phyloP scores from a whole-genome alignment of 345 rosid species.

The Eucalyptus sp. region DNA sequence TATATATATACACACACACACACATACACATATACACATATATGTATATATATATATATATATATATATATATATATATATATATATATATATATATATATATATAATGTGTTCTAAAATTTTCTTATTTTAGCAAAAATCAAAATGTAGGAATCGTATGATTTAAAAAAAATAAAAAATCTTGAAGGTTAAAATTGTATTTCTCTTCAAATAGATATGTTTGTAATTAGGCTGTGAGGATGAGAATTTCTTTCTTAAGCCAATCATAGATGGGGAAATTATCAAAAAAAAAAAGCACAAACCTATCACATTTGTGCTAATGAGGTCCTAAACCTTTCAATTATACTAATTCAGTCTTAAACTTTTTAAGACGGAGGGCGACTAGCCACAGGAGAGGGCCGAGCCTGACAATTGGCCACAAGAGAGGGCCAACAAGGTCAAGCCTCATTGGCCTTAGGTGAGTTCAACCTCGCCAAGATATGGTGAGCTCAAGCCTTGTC shows the following conservation, averaged over 20 bases:
- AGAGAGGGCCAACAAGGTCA: background rate
- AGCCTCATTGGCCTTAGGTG: background rate
- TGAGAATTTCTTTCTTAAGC: no score
- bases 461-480: background rate
- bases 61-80: no score
- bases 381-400: rapidly evolving
- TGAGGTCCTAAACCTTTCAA: background rate
- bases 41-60: no score
- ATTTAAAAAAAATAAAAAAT: no score
- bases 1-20: no score
- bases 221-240: background rate
- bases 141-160: no score
- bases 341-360: no score
- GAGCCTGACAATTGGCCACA: rapidly evolving
- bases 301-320: background rate
- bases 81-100: no score
- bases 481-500: background rate
- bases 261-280: background rate
- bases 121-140: no score
- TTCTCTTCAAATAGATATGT: background rate
- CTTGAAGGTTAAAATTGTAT: background rate
- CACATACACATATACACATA: no score
- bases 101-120: no score
- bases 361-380: rapidly evolving
- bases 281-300: no score